Evolutionary conservation across 495 filamentous ascomycete species (phyloP).

Genomic region (Elasticomyces elasticus): DNA sequence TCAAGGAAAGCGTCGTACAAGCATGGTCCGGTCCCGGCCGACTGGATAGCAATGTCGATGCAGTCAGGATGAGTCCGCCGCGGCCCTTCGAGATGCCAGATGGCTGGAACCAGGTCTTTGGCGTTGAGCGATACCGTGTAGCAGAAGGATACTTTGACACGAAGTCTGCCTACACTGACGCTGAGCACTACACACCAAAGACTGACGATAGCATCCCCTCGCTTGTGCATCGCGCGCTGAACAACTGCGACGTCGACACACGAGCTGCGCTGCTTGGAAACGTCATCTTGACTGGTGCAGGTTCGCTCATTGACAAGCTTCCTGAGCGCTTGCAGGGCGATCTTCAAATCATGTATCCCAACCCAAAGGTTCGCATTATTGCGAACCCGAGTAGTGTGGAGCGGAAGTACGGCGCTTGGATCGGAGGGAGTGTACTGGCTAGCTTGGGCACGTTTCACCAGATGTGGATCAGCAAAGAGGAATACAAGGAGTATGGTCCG

Average conservation of each 20-base stretch:
- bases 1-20: slow-evolving; percentile 95
- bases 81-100: slow-evolving; percentile 95
- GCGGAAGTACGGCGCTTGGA: slow-evolving; percentile 84
- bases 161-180: slow-evolving; percentile 48
- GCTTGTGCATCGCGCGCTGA: slow-evolving; percentile 66
- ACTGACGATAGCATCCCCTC: slow-evolving; percentile 66
- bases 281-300: slow-evolving; percentile 86
- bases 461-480: slow-evolving; percentile 89
- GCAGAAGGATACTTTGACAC: slow-evolving; percentile 84
- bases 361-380: slow-evolving; percentile 70
- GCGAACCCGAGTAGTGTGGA: slow-evolving; percentile 78
- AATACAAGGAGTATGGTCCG: slow-evolving; percentile 68
- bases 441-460: slow-evolving; percentile 94
- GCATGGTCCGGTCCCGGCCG: slow-evolving; percentile 78
- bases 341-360: slow-evolving; percentile 65
- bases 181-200: slow-evolving; percentile 42
- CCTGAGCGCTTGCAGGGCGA: slow-evolving; percentile 81
- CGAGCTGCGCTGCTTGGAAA: slow-evolving; percentile 73
- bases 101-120: slow-evolving; percentile 88
- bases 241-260: slow-evolving; percentile 76
- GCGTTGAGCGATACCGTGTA: slow-evolving; percentile 70
- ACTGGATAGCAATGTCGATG: slow-evolving; percentile 56
- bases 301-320: slow-evolving; percentile 76
- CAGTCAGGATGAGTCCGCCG: slow-evolving; percentile 51
- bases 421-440: slow-evolving; percentile 90